These are phyloP conservation scores for Adansonia grandidieri DNA, from an alignment of 441 rosid genomes.

Conservation along the genomic window DNA sequence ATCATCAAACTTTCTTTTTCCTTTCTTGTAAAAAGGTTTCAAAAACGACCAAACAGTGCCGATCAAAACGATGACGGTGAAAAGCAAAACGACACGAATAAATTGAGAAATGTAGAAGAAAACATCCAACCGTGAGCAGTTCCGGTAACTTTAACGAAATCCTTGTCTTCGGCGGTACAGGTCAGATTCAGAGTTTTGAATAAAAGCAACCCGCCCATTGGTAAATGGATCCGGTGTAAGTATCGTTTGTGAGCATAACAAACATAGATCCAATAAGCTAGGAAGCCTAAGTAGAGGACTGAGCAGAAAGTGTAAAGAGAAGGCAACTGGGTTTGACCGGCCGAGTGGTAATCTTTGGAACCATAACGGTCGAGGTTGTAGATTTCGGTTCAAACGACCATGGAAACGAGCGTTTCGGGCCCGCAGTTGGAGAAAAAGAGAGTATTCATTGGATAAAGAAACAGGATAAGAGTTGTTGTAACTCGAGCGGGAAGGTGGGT, in stretches of 20 bases:
- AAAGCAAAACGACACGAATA: conserved; percentile 70
- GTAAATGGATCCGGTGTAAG: conserved; percentile 80
- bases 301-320: conserved; percentile 61
- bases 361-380: conserved; percentile 71
- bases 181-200: conserved; percentile 86
- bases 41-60: conserved; percentile 96
- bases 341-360: conserved; percentile 71
- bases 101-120: conserved; percentile 88
- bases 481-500: conserved; percentile 74
- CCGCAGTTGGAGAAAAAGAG: conserved; percentile 91
- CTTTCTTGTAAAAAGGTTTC: conserved; percentile 55
- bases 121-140: conserved; percentile 95
- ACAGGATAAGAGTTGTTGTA: conserved; percentile 68
- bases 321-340: conserved; percentile 89
- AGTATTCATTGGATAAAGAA: conserved; percentile 79
- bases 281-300: conserved; percentile 54
- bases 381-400: conserved; percentile 76
- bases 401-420: conserved; percentile 80
- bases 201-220: conserved; percentile 75
- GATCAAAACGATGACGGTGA: conserved; percentile 85
- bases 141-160: conserved; percentile 81
- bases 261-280: conserved; percentile 67
- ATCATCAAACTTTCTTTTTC: conserved; percentile 33
- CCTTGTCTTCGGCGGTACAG: conserved; percentile 91
- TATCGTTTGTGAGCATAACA: conserved; percentile 52